Evolutionary conservation across 768 basidiomycete genomes (phyloP).

Genomic region (Mycena haematopus): DNA sequence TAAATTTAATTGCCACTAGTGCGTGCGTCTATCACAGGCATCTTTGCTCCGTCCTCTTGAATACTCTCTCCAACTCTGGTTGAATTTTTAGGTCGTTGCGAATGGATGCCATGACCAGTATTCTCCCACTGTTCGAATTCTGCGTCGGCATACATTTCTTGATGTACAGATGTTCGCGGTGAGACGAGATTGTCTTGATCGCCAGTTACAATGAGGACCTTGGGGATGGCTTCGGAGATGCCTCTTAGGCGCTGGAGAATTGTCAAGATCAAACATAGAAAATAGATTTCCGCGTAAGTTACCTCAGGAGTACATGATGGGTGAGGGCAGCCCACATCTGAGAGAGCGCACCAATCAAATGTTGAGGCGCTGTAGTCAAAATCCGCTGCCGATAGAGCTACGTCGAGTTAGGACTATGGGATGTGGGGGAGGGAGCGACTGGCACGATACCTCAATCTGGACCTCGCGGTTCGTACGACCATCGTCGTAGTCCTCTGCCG

Average conservation of each 20-base stretch:
- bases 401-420: neutral
- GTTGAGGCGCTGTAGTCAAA: slow-evolving; percentile 62
- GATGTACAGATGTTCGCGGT: slow-evolving; percentile 55
- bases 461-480: slow-evolving; percentile 71
- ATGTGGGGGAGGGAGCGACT: neutral
- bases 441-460: slow-evolving; percentile 55
- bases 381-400: slow-evolving; percentile 57
- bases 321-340: slow-evolving; percentile 76
- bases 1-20: neutral
- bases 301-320: slow-evolving; percentile 54
- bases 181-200: slow-evolving; percentile 67
- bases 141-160: slow-evolving; percentile 67
- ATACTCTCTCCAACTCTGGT: slow-evolving; percentile 58
- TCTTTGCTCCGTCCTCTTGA: slow-evolving; percentile 49
- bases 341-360: slow-evolving; percentile 65
- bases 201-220: slow-evolving; percentile 72
- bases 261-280: neutral
- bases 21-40: neutral
- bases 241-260: slow-evolving; percentile 42
- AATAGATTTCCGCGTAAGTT: neutral
- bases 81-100: slow-evolving; percentile 59
- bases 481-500: slow-evolving; percentile 56
- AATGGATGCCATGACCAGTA: slow-evolving; percentile 68
- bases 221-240: slow-evolving; percentile 65
- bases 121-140: slow-evolving; percentile 62